These are phyloP conservation scores for Paecilomyces sp. DNA, from an alignment of 2,329 filamentous ascomycete species.

Conservation along the genomic window DNA sequence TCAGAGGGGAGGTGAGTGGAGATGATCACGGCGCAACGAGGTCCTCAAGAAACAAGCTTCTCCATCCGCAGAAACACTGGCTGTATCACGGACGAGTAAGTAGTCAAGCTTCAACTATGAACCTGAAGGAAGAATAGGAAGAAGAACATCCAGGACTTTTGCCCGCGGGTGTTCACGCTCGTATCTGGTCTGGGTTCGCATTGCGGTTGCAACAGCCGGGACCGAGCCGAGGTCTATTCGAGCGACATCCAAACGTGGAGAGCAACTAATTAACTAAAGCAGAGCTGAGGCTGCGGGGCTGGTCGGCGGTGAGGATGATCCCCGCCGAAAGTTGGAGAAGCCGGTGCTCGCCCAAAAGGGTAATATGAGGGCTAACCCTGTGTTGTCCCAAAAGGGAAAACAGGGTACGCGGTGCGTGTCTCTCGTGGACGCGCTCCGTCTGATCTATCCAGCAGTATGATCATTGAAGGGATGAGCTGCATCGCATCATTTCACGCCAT, in stretches of 20 bases:
- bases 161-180: neutral
- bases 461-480: neutral
- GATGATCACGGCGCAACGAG: neutral
- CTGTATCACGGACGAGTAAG: neutral
- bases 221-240: neutral
- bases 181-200: neutral
- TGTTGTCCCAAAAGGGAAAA: slow-evolving; percentile 8
- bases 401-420: slow-evolving; percentile 12
- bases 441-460: neutral
- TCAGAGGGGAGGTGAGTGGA: neutral
- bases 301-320: neutral
- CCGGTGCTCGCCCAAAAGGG: neutral
- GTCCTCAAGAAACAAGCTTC: neutral
- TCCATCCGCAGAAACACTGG: slow-evolving; percentile 5
- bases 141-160: neutral
- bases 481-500: neutral
- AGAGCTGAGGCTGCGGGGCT: neutral
- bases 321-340: neutral
- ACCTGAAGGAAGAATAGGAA: neutral
- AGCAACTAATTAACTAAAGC: neutral
- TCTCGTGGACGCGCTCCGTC: slow-evolving; percentile 13
- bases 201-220: neutral
- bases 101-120: neutral
- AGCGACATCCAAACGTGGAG: no score
- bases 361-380: neutral